These are phyloP conservation scores for Cardamine occulta DNA, from an alignment of 345 rosid species.

Conservation along the genomic window DNA sequence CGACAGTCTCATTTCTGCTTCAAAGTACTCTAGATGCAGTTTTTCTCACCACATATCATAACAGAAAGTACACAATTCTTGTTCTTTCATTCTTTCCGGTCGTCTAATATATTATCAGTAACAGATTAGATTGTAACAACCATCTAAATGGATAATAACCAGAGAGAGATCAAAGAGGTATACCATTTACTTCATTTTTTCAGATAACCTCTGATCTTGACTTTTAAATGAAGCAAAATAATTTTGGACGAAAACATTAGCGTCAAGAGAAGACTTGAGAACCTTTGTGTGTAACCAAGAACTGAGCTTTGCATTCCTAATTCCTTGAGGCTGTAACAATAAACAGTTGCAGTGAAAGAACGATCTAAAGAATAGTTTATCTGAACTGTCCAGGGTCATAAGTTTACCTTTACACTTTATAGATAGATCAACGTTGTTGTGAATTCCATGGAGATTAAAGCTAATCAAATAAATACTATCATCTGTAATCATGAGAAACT, in stretches of 20 bases:
- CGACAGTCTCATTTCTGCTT: slow-evolving; percentile 75
- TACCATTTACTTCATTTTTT: neutral
- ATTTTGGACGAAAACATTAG: neutral
- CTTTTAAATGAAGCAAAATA: too few species aligned
- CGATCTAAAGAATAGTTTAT: too few species aligned
- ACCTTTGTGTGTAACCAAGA: neutral
- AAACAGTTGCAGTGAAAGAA: too few species aligned
- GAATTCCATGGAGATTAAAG: too few species aligned
- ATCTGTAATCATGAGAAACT: too few species aligned
- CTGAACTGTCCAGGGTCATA: too few species aligned
- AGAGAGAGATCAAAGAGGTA: slow-evolving; percentile 5
- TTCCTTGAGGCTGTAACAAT: too few species aligned
- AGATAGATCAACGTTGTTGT: too few species aligned
- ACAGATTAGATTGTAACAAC: neutral
- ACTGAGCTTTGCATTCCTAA: neutral
- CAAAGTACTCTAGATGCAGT: slow-evolving; percentile 70
- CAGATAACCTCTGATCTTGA: too few species aligned
- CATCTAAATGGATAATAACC: neutral
- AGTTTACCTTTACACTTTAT: too few species aligned
- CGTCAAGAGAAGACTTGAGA: neutral
- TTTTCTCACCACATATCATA: slow-evolving; percentile 88
- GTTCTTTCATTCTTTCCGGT: neutral
- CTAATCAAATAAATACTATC: too few species aligned
- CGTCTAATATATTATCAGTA: neutral
- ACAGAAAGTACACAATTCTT: slow-evolving; percentile 62